Conservation (phyloP, 2,329 filamentous ascomycete genomes). For the Penicillium sp. region DNA sequence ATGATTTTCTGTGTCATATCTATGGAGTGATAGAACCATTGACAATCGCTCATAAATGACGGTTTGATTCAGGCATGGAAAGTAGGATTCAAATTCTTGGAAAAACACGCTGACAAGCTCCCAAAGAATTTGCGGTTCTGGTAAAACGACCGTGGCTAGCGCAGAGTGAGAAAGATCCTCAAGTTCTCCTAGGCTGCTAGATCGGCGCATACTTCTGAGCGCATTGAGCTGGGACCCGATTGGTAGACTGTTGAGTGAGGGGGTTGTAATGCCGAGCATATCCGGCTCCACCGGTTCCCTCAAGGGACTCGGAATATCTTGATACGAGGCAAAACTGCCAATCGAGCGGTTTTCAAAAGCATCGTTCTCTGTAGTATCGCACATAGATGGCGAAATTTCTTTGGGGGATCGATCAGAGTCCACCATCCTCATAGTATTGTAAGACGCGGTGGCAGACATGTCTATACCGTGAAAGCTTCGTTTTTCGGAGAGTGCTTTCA, state of each 20-base stretch:
- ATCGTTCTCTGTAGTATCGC: background rate
- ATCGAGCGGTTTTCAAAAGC: background rate
- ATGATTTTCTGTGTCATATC: background rate
- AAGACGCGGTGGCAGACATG: background rate
- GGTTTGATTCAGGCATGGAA: background rate
- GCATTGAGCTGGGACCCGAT: background rate
- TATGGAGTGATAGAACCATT: background rate
- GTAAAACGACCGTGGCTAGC: background rate
- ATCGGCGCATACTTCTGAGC: background rate
- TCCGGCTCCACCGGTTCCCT: background rate
- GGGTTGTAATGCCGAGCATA: background rate
- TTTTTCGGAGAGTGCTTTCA: background rate
- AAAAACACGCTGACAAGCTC: background rate
- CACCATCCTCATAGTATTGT: background rate
- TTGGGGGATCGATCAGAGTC: background rate
- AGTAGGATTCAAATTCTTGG: background rate
- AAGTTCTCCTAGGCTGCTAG: background rate
- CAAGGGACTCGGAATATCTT: background rate
- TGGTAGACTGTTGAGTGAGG: background rate
- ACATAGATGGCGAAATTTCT: background rate
- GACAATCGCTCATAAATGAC: background rate
- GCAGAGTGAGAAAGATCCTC: background rate
- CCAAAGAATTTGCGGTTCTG: background rate
- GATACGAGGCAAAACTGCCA: background rate
- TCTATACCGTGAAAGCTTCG: background rate